Evolutionary conservation across 805 yeast genomes (phyloP).

Genomic region (Zygosaccharomyces lentus): DNA sequence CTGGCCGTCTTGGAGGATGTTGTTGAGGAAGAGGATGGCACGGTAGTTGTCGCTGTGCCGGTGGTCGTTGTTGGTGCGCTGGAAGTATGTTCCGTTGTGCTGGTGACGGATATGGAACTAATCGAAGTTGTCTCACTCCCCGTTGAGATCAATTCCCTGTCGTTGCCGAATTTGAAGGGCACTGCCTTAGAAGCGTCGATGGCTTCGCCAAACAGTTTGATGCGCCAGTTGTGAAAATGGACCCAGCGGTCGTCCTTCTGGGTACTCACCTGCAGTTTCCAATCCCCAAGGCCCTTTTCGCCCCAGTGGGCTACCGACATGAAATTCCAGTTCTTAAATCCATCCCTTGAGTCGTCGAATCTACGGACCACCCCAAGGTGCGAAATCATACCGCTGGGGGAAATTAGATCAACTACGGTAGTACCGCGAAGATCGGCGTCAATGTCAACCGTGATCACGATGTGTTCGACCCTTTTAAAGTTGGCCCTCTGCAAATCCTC

Average conservation of each 20-base stretch:
- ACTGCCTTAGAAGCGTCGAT: constrained; percentile 60
- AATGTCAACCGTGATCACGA: constrained; percentile 74
- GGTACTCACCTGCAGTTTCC: constrained; percentile 68
- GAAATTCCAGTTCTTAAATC: constrained; percentile 82
- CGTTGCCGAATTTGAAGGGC: constrained; percentile 45
- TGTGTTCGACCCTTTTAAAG: constrained; percentile 75
- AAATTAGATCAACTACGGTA: constrained; percentile 56
- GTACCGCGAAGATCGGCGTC: constrained; percentile 64
- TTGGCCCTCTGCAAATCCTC: constrained; percentile 52
- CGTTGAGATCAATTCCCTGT: constrained; percentile 14
- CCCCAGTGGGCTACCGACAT: constrained; percentile 99
- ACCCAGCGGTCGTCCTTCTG: constrained; percentile 37
- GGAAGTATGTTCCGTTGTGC: neutral
- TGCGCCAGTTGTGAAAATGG: constrained; percentile 62
- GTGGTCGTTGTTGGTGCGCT: constrained; percentile 4
- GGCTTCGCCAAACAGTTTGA: constrained; percentile 78
- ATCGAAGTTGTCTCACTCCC: constrained; percentile 16
- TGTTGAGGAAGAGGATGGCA: constrained; percentile 6
- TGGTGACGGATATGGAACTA: neutral
- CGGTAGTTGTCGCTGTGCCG: neutral
- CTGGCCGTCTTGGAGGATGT: constrained; percentile 4
- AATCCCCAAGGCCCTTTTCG: constrained; percentile 80
- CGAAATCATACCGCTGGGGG: constrained; percentile 75
- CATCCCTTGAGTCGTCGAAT: constrained; percentile 51
- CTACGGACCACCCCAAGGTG: constrained; percentile 66